Conservation (phyloP, 176 grass and related monocot genomes). For the Phyllostachys edulis region DNA sequence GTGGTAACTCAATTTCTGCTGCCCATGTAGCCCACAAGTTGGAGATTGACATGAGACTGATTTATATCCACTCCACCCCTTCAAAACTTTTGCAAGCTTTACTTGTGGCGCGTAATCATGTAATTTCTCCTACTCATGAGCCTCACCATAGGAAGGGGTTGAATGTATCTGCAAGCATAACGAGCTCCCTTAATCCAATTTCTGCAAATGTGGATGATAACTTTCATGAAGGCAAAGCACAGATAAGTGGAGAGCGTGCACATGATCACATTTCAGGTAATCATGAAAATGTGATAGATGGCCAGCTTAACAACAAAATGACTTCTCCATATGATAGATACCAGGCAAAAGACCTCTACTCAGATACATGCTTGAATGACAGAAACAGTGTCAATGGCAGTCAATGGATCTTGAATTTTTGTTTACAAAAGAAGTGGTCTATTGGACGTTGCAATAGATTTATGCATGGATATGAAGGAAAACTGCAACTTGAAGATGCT, state of each 20-base stretch:
- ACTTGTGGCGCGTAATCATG: slow-evolving; percentile 4
- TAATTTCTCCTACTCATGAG: slow-evolving; percentile 26
- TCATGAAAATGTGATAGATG: slow-evolving; percentile 15
- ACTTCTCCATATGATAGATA: slow-evolving; percentile 8
- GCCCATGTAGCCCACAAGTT: slow-evolving; percentile 76
- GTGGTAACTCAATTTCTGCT: slow-evolving; percentile 86
- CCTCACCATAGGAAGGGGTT: slow-evolving; percentile 33
- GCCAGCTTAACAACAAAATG: slow-evolving; percentile 16
- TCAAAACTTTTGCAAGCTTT: slow-evolving; percentile 62
- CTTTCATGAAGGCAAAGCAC: slow-evolving; percentile 2
- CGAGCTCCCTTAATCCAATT: background rate
- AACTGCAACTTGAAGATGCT: slow-evolving; percentile 38
- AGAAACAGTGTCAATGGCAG: slow-evolving; percentile 27
- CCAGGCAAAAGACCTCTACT: background rate
- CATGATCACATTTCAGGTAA: slow-evolving; percentile 25
- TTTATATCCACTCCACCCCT: slow-evolving; percentile 75
- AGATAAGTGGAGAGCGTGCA: slow-evolving; percentile 6
- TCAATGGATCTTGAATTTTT: slow-evolving; percentile 46
- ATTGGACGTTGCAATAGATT: slow-evolving; percentile 62
- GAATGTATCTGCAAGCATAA: slow-evolving; percentile 16
- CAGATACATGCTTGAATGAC: slow-evolving; percentile 27
- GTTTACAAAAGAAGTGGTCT: slow-evolving; percentile 49
- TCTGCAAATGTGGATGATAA: slow-evolving; percentile 1
- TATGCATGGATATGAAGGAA: slow-evolving; percentile 42
- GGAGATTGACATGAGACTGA: slow-evolving; percentile 74